These are phyloP conservation scores for Beta macrorhiza DNA, from an alignment of 179 eudicot species.

Conservation along the genomic window DNA sequence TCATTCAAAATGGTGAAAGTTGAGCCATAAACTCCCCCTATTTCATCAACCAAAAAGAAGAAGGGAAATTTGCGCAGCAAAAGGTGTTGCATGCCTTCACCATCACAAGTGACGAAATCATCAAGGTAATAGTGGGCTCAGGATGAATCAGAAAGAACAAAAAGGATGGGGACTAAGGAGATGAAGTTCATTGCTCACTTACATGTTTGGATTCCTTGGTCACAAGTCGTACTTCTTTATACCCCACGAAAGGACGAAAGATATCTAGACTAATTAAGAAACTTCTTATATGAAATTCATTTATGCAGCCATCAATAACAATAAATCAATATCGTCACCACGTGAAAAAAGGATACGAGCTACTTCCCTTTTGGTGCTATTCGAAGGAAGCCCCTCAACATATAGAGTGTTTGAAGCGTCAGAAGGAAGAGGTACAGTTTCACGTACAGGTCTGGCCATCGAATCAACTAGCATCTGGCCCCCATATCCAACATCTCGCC, in stretches of 20 bases:
- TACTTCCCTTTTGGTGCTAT: slow-evolving; percentile 73
- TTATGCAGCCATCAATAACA: slow-evolving; percentile 1
- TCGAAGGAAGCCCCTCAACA: slow-evolving; percentile 76
- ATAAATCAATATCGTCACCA: not conserved
- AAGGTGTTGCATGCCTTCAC: not conserved
- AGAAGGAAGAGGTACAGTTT: slow-evolving; percentile 58
- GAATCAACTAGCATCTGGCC: slow-evolving; percentile 40
- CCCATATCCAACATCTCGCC: slow-evolving; percentile 41
- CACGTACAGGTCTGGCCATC: slow-evolving; percentile 49
- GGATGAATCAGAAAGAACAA: not conserved
- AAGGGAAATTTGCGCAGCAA: not conserved
- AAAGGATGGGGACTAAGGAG: not conserved
- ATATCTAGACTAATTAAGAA: slow-evolving; percentile 67
- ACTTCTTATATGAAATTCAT: slow-evolving; percentile 8
- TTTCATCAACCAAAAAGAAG: not conserved
- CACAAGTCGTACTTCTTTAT: slow-evolving; percentile 79
- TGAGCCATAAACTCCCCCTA: too few relatives aligned
- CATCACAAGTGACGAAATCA: not conserved
- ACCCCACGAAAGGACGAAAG: slow-evolving; percentile 89
- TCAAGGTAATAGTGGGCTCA: too few relatives aligned
- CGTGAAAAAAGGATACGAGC: slow-evolving; percentile 78
- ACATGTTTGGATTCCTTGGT: slow-evolving; percentile 79
- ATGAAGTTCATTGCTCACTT: slow-evolving; percentile 28
- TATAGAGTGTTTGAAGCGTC: slow-evolving; percentile 69
- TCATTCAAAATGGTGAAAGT: not conserved